Percentiles rank a stretch among this genome's conserved stretches.
Conservation (phyloP, 2,329 filamentous ascomycete genomes). For the Metarhizium album region DNA sequence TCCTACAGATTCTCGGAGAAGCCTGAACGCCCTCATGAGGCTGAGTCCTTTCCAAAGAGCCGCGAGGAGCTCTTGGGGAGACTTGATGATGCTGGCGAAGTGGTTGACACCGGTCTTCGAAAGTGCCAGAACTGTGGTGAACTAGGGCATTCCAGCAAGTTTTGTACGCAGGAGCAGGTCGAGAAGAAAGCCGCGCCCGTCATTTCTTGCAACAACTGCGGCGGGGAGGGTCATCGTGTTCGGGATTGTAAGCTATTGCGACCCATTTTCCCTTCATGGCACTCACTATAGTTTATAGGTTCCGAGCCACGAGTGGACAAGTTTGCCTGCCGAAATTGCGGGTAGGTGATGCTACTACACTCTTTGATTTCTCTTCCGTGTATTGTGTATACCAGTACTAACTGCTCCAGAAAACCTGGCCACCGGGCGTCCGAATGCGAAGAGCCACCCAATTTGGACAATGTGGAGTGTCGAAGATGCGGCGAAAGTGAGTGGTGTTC, state of each 20-base stretch:
- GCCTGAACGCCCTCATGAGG: constrained; percentile 47
- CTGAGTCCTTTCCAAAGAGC: constrained; percentile 46
- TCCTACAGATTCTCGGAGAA: constrained; percentile 50
- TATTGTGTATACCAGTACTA: constrained; percentile 6
- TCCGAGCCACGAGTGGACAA: constrained; percentile 50
- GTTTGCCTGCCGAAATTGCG: constrained; percentile 60
- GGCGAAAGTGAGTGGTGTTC: constrained; percentile 39
- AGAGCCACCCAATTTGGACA: constrained; percentile 50
- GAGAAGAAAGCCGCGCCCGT: constrained; percentile 33
- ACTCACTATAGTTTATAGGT: constrained; percentile 26
- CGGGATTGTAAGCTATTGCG: constrained; percentile 49
- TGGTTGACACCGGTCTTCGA: constrained; percentile 46
- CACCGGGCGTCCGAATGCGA: constrained; percentile 41
- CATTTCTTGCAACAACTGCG: constrained; percentile 56
- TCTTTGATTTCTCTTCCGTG: neutral
- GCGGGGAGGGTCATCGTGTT: constrained; percentile 51
- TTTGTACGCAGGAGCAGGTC: constrained; percentile 46
- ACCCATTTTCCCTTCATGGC: neutral
- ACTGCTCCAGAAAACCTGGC: constrained; percentile 31
- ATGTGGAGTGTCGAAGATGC: constrained; percentile 57
- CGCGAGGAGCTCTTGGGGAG: constrained; percentile 51
- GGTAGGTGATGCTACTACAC: constrained; percentile 22
- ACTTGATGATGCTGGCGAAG: constrained; percentile 54
- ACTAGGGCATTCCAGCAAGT: constrained; percentile 50
- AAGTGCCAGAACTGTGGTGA: constrained; percentile 55